phyloP scores from a whole-genome alignment of 495 filamentous ascomycete genomes.

The Extremus antarcticus region DNA sequence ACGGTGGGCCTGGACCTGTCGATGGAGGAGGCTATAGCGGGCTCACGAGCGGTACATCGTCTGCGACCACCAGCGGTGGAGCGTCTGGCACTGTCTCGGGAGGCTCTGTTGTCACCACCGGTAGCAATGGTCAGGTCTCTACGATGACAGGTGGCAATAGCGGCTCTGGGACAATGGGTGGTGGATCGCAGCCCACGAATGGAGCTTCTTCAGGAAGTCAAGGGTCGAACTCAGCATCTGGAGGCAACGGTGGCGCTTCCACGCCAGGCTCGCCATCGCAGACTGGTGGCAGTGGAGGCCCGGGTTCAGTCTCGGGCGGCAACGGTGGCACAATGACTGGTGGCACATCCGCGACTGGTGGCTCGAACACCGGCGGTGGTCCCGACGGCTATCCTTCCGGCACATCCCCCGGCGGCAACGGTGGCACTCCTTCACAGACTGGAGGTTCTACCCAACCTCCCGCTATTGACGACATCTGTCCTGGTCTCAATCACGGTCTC shows the following conservation, averaged over 20 bases:
- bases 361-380: neutral
- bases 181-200: neutral
- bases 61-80: neutral
- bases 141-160: neutral
- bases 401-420: neutral
- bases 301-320: neutral
- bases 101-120: neutral
- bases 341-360: neutral
- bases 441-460: constrained; percentile 2
- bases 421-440: neutral
- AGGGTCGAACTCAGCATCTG: neutral
- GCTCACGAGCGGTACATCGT: neutral
- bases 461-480: neutral
- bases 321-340: neutral
- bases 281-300: neutral
- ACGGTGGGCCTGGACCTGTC: neutral
- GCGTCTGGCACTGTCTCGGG: neutral
- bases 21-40: neutral
- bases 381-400: neutral
- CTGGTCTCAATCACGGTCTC: neutral
- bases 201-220: neutral
- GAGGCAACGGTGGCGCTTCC: neutral
- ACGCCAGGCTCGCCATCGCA: neutral
- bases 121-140: neutral
- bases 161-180: neutral